Conservation (phyloP, 352 stramenopile species). For the Phytophthora pinifolia region DNA sequence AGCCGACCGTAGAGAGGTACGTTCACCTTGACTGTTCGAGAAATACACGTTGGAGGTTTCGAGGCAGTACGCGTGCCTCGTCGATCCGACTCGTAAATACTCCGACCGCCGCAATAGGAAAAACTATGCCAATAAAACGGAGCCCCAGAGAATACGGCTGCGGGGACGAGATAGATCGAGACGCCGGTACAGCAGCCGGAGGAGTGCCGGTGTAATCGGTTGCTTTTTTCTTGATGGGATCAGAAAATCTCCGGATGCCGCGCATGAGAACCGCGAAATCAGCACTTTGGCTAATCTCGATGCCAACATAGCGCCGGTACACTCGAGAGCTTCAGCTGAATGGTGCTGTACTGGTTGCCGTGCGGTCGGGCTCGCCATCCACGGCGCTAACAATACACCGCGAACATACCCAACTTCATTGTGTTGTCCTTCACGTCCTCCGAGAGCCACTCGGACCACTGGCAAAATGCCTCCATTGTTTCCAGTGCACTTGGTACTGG, state of each 20-base stretch:
- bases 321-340: background rate
- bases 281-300: background rate
- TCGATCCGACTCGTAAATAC: too few relatives aligned
- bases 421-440: background rate
- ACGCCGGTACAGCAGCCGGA: slow-evolving; percentile 1
- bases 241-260: background rate
- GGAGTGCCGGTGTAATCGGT: slow-evolving; percentile 1
- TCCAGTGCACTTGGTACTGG: background rate
- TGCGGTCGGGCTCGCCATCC: background rate
- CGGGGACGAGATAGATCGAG: background rate
- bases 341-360: background rate
- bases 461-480: background rate
- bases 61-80: slow-evolving; percentile 1
- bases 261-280: background rate
- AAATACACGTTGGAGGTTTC: background rate
- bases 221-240: slow-evolving; percentile 2
- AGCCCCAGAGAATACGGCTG: background rate
- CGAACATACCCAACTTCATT: background rate
- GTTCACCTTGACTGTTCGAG: background rate
- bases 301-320: background rate
- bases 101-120: background rate
- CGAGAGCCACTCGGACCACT: background rate
- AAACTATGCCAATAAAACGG: slow-evolving; percentile 1
- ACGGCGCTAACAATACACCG: background rate
- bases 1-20: background rate